Percentiles rank a stretch among this genome's conserved stretches.
These are phyloP conservation scores for Colletotrichum gigasporum DNA, from an alignment of 2,329 filamentous ascomycete species.

Conservation along the genomic window DNA sequence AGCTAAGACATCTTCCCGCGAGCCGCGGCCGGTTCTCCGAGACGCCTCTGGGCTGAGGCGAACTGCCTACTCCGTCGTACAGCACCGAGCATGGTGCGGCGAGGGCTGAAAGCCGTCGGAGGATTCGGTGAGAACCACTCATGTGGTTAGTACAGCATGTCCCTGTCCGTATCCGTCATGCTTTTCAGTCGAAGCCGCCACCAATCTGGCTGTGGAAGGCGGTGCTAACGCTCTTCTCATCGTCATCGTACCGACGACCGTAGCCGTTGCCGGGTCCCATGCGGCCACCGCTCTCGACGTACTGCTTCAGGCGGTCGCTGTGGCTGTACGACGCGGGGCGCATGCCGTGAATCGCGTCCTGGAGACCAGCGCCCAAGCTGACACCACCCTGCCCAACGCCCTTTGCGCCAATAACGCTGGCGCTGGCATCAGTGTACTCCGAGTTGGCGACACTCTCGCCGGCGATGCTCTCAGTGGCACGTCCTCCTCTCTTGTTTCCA, in stretches of 20 bases:
- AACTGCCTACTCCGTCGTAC: slow-evolving; percentile 25
- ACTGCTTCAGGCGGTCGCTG: slow-evolving; percentile 91
- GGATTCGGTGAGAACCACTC: slow-evolving; percentile 28
- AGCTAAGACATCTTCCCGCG: neutral
- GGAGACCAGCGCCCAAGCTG: slow-evolving; percentile 83
- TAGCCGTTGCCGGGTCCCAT: slow-evolving; percentile 66
- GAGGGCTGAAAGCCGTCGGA: slow-evolving; percentile 27
- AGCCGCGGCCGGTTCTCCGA: neutral
- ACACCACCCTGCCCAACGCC: slow-evolving; percentile 86
- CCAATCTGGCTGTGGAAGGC: slow-evolving; percentile 96
- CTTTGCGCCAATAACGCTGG: slow-evolving; percentile 80
- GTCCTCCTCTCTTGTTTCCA: slow-evolving; percentile 72
- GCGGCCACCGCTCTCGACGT: slow-evolving; percentile 86
- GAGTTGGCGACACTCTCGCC: slow-evolving; percentile 94
- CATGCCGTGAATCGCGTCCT: slow-evolving; percentile 74
- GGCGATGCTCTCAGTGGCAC: slow-evolving; percentile 80
- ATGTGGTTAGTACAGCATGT: slow-evolving; percentile 23
- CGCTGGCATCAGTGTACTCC: slow-evolving; percentile 85
- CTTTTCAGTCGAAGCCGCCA: slow-evolving; percentile 62
- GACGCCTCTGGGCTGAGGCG: slow-evolving; percentile 18
- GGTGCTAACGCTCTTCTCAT: slow-evolving; percentile 94
- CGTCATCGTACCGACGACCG: slow-evolving; percentile 82
- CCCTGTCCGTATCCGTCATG: slow-evolving; percentile 21
- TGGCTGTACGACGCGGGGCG: slow-evolving; percentile 74
- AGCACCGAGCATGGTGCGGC: slow-evolving; percentile 31